Conservation (phyloP, 2,329 filamentous ascomycete species). For the Colletotrichum liriopes region DNA sequence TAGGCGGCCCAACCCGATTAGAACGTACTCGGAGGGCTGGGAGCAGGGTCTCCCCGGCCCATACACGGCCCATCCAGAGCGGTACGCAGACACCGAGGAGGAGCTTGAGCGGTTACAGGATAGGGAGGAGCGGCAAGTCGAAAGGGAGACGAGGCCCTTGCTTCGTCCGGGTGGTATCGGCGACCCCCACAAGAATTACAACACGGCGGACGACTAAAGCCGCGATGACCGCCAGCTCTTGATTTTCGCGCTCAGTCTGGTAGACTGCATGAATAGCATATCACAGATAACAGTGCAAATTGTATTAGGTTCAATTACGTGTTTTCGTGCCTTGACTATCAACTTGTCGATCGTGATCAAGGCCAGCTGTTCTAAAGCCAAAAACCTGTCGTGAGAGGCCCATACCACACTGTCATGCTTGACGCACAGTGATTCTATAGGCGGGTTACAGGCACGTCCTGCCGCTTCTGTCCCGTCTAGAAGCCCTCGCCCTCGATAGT, state of each 20-base stretch:
- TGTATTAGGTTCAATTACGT: too few species aligned
- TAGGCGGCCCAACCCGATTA: slow-evolving; percentile 56
- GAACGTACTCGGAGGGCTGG: slow-evolving; percentile 66
- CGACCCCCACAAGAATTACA: slow-evolving; percentile 59
- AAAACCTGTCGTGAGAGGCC: background rate
- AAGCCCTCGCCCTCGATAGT: background rate
- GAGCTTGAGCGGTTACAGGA: slow-evolving; percentile 66
- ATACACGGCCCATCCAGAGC: slow-evolving; percentile 67
- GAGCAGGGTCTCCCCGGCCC: slow-evolving; percentile 67
- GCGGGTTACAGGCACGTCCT: too few species aligned
- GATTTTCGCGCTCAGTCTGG: background rate
- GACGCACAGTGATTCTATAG: too few species aligned
- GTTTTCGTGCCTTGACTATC: background rate
- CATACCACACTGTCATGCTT: background rate
- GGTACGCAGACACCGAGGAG: slow-evolving; percentile 67
- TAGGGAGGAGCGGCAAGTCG: slow-evolving; percentile 66
- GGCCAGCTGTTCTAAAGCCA: background rate
- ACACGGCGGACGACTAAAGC: slow-evolving; percentile 47
- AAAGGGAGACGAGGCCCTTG: slow-evolving; percentile 66
- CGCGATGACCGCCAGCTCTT: background rate
- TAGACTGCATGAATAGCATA: background rate
- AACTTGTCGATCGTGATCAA: background rate
- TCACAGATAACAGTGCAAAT: background rate
- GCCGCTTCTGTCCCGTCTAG: background rate
- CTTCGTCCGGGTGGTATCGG: slow-evolving; percentile 67